Base-by-base conservation (phyloP, 1,284 basidiomycete species). In the Mycena sp. region DNA sequence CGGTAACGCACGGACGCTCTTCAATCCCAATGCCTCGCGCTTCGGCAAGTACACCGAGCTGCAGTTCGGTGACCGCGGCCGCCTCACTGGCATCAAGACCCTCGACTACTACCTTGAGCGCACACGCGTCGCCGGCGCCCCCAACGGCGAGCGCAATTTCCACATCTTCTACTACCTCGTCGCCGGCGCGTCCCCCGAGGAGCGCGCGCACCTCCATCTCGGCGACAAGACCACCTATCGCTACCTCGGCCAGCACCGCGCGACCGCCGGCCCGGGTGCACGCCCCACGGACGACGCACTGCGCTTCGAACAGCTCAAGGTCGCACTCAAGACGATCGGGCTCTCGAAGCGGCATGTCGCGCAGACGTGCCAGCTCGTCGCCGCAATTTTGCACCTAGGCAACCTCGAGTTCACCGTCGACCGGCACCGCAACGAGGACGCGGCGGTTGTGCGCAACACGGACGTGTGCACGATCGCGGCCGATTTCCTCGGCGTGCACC, bases 31-130 rank as follows among this genome's bases (percentile, higher is more conserved):
- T 70, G 95, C 95, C 7, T 96, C 94, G 26, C 89, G 94, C 41
- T 95, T 94, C 73, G 94, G 94, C 63, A 95, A 94, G 77, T 97
- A 98, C 76, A 95, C 94, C 41, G 96, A 98, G 74, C 85, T 98
- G 2, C 96, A 98, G 78, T 97, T 97, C 80, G 91, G 85, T 50
- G 95, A 98, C 25, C 90, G 93, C 51, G 96, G 96, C 7, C 87
- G 94, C 12, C 80, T 99, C 0, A 89, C 86, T 56, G 97, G 98
- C 68, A 82, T 96, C 74, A 99, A 99, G 78, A 97, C 94, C 0
- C 89, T 99, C 69, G 95, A 99, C 73, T 99, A 99, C 81, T 98
- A 97, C 80, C 87, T 99, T 61, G 96, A 99, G 77, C 87, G 93
- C 46, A 92, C 90, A 63, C 87, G 94, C 17, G 93, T 97, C 19